Evolutionary conservation across 371 early-diverging fungal genomes (phyloP).

Genomic region (Syncephalis fuscata): DNA sequence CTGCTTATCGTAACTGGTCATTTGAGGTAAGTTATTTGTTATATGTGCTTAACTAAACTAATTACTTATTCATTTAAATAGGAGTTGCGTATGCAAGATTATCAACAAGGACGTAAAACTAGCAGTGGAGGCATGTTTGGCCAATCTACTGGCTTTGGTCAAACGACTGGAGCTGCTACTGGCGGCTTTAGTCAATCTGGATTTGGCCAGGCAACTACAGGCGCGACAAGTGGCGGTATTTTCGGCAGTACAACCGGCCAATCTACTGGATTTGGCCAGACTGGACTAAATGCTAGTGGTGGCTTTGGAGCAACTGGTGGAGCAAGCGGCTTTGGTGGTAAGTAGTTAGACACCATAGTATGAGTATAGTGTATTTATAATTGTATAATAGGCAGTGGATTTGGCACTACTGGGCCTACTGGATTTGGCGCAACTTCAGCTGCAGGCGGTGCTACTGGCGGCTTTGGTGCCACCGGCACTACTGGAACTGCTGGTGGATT

Average conservation of each 20-base stretch:
- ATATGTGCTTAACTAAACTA: not conserved
- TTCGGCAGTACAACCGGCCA: not conserved
- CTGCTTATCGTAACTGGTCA: constrained; percentile 66
- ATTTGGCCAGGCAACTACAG: not conserved
- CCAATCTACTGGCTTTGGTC: constrained; percentile 10
- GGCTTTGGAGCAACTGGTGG: no score
- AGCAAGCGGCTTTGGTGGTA: no score
- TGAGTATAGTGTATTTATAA: no score
- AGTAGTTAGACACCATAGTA: no score
- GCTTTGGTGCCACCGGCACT: constrained; percentile 11
- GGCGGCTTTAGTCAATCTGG: not conserved
- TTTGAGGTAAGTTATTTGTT: constrained; percentile 34
- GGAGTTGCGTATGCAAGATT: constrained; percentile 87
- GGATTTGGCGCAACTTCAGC: constrained; percentile 13
- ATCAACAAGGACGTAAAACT: constrained; percentile 62
- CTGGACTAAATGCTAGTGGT: no score
- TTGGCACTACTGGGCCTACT: constrained; percentile 5
- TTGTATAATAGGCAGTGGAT: not conserved
- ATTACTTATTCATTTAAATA: constrained; percentile 6
- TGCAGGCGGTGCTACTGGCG: not conserved
- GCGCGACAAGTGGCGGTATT: not conserved
- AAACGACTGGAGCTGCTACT: constrained; percentile 3
- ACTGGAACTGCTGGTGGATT: constrained; percentile 16
- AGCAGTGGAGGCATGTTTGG: constrained; percentile 11
- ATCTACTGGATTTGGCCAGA: not conserved